Conservation (phyloP, 148 eudicot genomes). For the Vaccinium macrocarpon region DNA sequence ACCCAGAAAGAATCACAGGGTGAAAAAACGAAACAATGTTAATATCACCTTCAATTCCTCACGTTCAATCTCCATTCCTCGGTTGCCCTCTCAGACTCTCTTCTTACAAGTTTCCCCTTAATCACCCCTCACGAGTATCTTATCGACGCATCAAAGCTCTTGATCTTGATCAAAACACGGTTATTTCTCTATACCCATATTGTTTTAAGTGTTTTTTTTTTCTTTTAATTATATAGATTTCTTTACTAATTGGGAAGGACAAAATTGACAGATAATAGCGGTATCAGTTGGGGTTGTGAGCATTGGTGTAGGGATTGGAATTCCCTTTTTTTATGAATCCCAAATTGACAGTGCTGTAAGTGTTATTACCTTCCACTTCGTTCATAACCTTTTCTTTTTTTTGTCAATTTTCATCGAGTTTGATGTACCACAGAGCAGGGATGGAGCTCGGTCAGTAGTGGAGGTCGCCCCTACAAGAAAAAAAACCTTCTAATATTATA, state of each 20-base stretch:
- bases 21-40: slow-evolving; percentile 26
- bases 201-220: background rate
- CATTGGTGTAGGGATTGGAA: slow-evolving; percentile 85
- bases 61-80: slow-evolving; percentile 51
- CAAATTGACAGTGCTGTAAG: slow-evolving; percentile 87
- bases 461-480: too few species aligned
- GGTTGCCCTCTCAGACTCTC: slow-evolving; percentile 41
- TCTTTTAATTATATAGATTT: background rate
- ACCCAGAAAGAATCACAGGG: background rate
- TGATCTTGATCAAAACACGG: slow-evolving; percentile 87
- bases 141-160: slow-evolving; percentile 59
- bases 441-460: too few species aligned
- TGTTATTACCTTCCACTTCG: slow-evolving; percentile 8
- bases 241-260: background rate
- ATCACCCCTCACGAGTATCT: slow-evolving; percentile 32
- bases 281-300: slow-evolving; percentile 82
- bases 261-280: slow-evolving; percentile 59
- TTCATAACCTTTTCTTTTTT: background rate
- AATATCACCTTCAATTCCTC: slow-evolving; percentile 32
- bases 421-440: background rate
- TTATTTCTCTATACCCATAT: slow-evolving; percentile 17
- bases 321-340: slow-evolving; percentile 85
- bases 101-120: slow-evolving; percentile 31
- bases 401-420: background rate
- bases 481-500: too few species aligned